Evolutionary conservation across 1,284 basidiomycete genomes (phyloP).

Genomic region (Tausonia pullulans): DNA sequence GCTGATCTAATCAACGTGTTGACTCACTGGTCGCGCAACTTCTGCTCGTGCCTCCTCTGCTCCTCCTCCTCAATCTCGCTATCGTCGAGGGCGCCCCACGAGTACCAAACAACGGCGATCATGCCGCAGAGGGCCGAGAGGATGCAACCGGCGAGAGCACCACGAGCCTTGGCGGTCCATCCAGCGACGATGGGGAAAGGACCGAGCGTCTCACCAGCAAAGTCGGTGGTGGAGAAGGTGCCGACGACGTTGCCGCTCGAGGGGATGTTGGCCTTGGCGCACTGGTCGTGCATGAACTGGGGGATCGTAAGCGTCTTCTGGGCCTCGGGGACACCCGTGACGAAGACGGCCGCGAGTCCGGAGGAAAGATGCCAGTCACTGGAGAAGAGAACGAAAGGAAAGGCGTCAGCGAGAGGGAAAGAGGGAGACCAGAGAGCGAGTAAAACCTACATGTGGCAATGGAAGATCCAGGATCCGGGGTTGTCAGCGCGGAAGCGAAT

Average conservation of each 20-base stretch:
- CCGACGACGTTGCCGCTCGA: constrained; percentile 54
- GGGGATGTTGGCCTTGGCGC: constrained; percentile 48
- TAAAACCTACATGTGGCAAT: constrained; percentile 22
- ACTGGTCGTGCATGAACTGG: constrained; percentile 48
- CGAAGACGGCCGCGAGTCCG: constrained; percentile 37
- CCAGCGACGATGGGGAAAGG: constrained; percentile 56
- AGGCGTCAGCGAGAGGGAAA: not conserved
- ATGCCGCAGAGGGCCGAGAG: constrained; percentile 72
- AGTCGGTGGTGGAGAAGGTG: constrained; percentile 13
- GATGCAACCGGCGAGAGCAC: constrained; percentile 75
- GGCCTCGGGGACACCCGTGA: constrained; percentile 33
- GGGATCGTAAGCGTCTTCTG: constrained; percentile 29
- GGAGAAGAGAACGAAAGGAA: not conserved
- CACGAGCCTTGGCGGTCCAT: constrained; percentile 70
- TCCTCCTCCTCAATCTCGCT: constrained; percentile 66
- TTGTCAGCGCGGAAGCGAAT: constrained; percentile 41
- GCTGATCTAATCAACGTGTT: too few species aligned
- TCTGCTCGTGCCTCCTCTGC: constrained; percentile 44
- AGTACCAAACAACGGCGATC: constrained; percentile 69
- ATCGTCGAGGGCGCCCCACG: constrained; percentile 56
- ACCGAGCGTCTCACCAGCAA: constrained; percentile 37
- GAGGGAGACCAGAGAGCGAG: not conserved
- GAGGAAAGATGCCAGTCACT: constrained; percentile 22
- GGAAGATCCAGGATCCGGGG: constrained; percentile 42
- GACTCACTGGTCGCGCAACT: constrained; percentile 27